A percentile compares a stretch with the other conserved stretches of the same genome.
These are phyloP conservation scores for Neopestalotiopsis rosae DNA, from an alignment of 2,329 filamentous ascomycete genomes.

Conservation along the genomic window DNA sequence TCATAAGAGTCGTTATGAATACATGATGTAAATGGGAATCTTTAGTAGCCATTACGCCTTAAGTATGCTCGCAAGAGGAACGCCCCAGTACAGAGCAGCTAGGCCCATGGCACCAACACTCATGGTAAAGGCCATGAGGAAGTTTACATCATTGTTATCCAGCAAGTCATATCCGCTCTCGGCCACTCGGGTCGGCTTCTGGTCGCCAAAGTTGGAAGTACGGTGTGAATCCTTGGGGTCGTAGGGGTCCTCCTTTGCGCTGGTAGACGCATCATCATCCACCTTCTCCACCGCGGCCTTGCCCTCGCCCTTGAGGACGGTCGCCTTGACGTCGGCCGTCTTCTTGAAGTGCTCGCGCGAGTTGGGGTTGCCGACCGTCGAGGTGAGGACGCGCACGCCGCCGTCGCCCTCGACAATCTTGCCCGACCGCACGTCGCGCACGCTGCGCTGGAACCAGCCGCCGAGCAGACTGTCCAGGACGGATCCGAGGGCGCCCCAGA, in stretches of 20 bases:
- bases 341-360: conserved; percentile 36
- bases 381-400: conserved; percentile 64
- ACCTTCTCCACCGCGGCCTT: conserved; percentile 46
- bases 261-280: conserved; percentile 30
- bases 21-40: neutral
- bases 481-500: conserved; percentile 80
- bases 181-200: conserved; percentile 65
- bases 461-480: conserved; percentile 88
- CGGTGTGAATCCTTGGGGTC: conserved; percentile 55
- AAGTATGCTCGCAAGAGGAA: conserved; percentile 54
- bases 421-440: conserved; percentile 81
- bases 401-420: conserved; percentile 90
- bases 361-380: conserved; percentile 33
- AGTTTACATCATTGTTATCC: conserved; percentile 96
- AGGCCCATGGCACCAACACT: conserved; percentile 77
- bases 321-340: conserved; percentile 45
- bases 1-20: neutral
- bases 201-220: conserved; percentile 57
- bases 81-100: conserved; percentile 64
- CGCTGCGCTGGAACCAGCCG: conserved; percentile 82
- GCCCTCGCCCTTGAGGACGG: conserved; percentile 48
- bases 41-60: conserved; percentile 28
- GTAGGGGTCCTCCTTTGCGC: conserved; percentile 49
- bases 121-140: conserved; percentile 85
- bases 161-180: conserved; percentile 76